Evolutionary conservation across 495 filamentous ascomycete genomes (phyloP).

Genomic region (Daldinia grandis): DNA sequence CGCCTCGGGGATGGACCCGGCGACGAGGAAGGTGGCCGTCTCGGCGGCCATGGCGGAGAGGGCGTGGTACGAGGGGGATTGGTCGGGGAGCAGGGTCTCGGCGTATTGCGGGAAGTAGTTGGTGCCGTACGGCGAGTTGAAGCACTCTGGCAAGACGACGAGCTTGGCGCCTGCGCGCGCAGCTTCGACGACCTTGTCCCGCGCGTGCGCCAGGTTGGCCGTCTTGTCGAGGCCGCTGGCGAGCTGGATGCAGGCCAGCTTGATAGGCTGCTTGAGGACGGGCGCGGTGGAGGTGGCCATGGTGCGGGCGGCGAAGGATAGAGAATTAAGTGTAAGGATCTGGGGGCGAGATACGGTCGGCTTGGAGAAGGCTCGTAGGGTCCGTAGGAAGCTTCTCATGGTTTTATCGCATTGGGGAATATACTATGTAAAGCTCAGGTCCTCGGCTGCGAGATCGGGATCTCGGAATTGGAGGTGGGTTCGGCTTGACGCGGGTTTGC

Average conservation of each 20-base stretch:
- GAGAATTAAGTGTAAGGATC: background rate
- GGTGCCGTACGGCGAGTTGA: constrained; percentile 96
- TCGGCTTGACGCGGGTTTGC: background rate
- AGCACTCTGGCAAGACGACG: constrained; percentile 83
- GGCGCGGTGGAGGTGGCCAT: constrained; percentile 64
- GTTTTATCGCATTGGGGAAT: constrained; percentile 36
- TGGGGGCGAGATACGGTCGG: constrained; percentile 1
- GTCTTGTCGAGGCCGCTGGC: constrained; percentile 83
- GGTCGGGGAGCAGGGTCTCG: constrained; percentile 79
- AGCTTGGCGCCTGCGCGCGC: constrained; percentile 76
- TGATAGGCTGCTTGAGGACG: constrained; percentile 74
- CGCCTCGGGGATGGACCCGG: constrained; percentile 91
- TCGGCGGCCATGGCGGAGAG: constrained; percentile 81
- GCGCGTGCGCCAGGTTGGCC: constrained; percentile 82
- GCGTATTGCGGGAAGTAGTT: constrained; percentile 92
- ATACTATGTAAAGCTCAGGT: background rate
- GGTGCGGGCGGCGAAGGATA: constrained; percentile 36
- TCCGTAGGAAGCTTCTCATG: constrained; percentile 36
- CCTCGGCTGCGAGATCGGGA: constrained; percentile 5
- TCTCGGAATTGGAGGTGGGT: background rate
- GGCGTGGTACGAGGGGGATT: constrained; percentile 85
- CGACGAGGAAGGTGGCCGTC: constrained; percentile 79
- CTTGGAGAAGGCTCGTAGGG: constrained; percentile 18
- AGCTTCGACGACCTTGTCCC: constrained; percentile 83
- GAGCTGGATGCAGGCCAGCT: constrained; percentile 84